Evolutionary conservation across 352 stramenopile species (phyloP), one percentile per base, ranked within the genome.

Genomic region (Phytophthora litchii): DNA sequence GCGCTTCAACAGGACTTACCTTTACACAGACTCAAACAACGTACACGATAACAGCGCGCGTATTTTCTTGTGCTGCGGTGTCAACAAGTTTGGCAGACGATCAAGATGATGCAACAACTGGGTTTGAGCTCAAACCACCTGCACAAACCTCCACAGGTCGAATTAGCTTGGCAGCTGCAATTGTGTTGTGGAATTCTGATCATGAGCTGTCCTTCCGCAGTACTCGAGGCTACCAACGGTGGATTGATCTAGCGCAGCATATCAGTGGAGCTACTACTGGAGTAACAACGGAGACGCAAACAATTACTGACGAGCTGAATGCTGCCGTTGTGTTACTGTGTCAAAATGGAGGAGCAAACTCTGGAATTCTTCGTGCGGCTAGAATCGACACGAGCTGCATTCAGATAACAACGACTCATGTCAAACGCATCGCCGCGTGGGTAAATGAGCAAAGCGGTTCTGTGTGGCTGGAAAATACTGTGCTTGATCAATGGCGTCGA

Each of bases 401-500:
- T 0, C 23, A 20, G 0, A 45, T 88, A 29, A 77, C 69, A 0
- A 12, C 31, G 0, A 47, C 45, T 4, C 80, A 92, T 31, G 43
- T 84, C 4, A 53, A 59, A 1, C 43, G 29, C 2, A 48, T 92
- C 10, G 67, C 72, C 7, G 25, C 43, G 12, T 91, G 81, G 68
- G 61, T 90, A 11, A 50, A 47, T 3, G 47, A 40, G 5, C 55
- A 60, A 20, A 56, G 19, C 25, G 37, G 21, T 0, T 68, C 59
- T 0, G 13, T 53, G 0, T 91, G 83, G 74, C 46, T 90, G 4
- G 36, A 54, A 9, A 78, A 76, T 20, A 49, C 69, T 0, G n/a
- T 92, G 7, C 29, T 87, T 3, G 76, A 91, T 67, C 72, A 88
- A 36, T 92, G 83, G 83, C 75, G 80, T 43, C 79, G 81, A 31